These are phyloP conservation scores for Phaffomyces antillensis DNA, from an alignment of 805 yeast genomes.

Conservation along the genomic window DNA sequence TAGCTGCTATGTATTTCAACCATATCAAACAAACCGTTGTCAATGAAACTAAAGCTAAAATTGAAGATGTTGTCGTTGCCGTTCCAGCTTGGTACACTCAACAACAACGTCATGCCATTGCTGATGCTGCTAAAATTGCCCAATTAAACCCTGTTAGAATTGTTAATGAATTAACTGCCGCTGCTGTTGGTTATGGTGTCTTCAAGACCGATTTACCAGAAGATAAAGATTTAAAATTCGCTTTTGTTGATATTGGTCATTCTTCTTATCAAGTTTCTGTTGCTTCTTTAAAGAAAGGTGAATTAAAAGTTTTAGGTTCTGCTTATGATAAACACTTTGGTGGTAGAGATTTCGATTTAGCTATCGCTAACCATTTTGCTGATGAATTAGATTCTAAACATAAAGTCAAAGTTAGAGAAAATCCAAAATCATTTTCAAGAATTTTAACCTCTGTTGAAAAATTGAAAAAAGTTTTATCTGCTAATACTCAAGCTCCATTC, in stretches of 20 bases:
- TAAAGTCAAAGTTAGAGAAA: conserved; percentile 85
- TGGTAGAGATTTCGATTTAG: conserved; percentile 94
- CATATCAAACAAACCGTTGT: conserved; percentile 77
- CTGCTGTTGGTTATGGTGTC: conserved; percentile 98
- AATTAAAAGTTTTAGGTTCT: conserved; percentile 84
- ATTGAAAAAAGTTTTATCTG: conserved; percentile 93
- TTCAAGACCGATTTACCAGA: conserved; percentile 96
- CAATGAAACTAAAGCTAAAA: conserved; percentile 69
- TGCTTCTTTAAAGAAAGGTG: conserved; percentile 92
- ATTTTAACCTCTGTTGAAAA: conserved; percentile 87
- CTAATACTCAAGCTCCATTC: conserved; percentile 91
- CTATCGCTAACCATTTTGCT: conserved; percentile 92
- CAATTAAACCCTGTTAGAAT: conserved; percentile 97
- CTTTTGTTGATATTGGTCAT: conserved; percentile 95
- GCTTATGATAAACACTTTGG: conserved; percentile 96
- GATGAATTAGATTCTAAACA: conserved; percentile 85
- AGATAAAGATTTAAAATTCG: conserved; percentile 83
- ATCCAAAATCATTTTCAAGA: conserved; percentile 94
- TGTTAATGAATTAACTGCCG: conserved; percentile 96
- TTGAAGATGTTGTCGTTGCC: conserved; percentile 85
- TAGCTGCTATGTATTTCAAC: conserved; percentile 91
- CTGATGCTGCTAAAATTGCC: conserved; percentile 93
- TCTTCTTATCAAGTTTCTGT: conserved; percentile 87
- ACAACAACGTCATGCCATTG: conserved; percentile 91
- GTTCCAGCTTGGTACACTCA: conserved; percentile 98